Conservation (phyloP, 257 asterid genomes). For the Nicotiana tomentosiformis region DNA sequence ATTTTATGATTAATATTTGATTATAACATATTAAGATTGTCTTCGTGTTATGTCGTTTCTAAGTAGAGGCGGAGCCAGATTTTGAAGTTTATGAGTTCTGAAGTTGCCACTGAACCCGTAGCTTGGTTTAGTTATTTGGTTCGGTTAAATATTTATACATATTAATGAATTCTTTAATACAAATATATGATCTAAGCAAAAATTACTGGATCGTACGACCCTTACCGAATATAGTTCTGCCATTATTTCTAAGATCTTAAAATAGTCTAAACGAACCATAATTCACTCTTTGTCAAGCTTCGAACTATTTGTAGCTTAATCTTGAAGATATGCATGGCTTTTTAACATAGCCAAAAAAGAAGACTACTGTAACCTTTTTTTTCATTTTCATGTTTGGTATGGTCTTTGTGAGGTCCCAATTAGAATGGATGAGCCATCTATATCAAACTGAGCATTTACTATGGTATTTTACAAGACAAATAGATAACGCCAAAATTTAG, state of each 20-base stretch:
- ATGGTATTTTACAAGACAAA: constrained; percentile 9
- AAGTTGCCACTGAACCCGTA: no score
- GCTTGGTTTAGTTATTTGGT: no score
- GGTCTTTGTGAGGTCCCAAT: constrained; percentile 8
- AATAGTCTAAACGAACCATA: not conserved
- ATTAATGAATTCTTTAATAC: no score
- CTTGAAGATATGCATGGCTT: not conserved
- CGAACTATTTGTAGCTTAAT: not conserved
- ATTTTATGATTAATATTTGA: no score
- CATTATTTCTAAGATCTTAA: not conserved
- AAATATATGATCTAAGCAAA: not conserved
- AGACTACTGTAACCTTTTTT: not conserved
- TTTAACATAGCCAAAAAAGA: not conserved
- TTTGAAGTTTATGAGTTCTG: no score
- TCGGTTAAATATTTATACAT: no score
- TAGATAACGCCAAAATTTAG: constrained; percentile 11
- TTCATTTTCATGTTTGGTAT: not conserved
- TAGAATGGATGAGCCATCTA: constrained; percentile 5
- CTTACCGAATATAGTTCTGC: no score
- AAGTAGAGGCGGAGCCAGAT: no score
- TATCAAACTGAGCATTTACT: not conserved
- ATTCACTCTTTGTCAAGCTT: not conserved
- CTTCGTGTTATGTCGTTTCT: no score
- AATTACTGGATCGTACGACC: no score
- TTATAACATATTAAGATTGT: no score